These are phyloP conservation scores for Carpinus fangiana DNA, from an alignment of 306 rosid genomes.

Conservation along the genomic window DNA sequence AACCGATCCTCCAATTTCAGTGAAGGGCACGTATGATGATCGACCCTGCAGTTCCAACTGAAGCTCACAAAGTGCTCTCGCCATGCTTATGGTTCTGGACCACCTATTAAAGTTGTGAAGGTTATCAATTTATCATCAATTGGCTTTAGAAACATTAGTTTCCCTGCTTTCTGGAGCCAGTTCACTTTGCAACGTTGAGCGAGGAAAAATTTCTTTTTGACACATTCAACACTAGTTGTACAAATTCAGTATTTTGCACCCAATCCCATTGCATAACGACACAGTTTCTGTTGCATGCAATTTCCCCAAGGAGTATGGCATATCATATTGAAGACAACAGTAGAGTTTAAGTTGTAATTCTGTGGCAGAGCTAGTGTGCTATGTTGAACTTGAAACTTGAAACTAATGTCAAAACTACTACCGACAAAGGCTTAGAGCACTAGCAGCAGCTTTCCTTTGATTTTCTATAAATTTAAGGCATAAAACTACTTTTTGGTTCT, in stretches of 20 bases:
- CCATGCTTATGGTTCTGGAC: conserved; percentile 56
- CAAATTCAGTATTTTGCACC: background rate
- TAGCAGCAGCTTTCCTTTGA: too few species aligned
- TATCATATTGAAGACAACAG: too few species aligned
- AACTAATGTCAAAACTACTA: too few species aligned
- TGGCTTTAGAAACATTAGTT: background rate
- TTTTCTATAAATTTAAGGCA: too few species aligned
- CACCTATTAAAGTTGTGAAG: conserved; percentile 34
- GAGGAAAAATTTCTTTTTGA: background rate
- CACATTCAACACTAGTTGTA: background rate
- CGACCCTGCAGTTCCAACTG: conserved; percentile 45
- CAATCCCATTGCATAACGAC: background rate
- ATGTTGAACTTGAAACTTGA: too few species aligned
- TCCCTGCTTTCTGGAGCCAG: background rate
- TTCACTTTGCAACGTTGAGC: background rate
- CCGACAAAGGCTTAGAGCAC: too few species aligned
- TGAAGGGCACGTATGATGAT: background rate
- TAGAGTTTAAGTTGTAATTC: too few species aligned
- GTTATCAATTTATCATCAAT: background rate
- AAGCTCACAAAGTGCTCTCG: conserved; percentile 53
- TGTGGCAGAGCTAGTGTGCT: too few species aligned
- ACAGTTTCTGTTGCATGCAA: background rate
- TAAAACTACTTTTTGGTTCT: too few species aligned
- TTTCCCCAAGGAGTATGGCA: background rate
- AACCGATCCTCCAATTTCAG: background rate